Evolutionary conservation across 2,329 filamentous ascomycete species (phyloP).

Genomic region (Cladophialophora chaetospira): DNA sequence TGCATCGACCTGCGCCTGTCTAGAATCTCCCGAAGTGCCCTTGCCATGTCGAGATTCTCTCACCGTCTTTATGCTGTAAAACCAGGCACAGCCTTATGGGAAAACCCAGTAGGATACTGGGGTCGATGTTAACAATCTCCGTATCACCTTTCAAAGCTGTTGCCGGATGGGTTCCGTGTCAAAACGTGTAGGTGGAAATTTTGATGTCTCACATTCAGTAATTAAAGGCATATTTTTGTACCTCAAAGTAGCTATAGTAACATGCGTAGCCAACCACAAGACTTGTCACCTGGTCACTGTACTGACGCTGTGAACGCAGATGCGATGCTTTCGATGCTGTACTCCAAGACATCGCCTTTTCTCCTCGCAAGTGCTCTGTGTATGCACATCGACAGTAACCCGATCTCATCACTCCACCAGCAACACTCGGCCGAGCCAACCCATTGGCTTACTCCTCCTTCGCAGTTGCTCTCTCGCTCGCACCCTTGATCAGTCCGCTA

Average conservation of each 20-base stretch:
- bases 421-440: neutral
- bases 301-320: slow-evolving; percentile 4
- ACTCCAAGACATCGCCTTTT: neutral
- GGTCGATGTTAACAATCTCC: too few relatives aligned
- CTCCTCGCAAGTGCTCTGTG: neutral
- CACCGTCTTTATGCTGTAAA: slow-evolving; percentile 20
- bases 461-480: slow-evolving; percentile 26
- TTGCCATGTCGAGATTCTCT: neutral
- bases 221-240: slow-evolving; percentile 18
- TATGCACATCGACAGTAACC: neutral
- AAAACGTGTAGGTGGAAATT: neutral
- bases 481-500: slow-evolving; percentile 47
- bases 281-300: neutral
- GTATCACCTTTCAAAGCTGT: too few relatives aligned
- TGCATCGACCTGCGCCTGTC: slow-evolving; percentile 5
- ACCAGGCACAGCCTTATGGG: slow-evolving; percentile 22
- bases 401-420: neutral
- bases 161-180: neutral
- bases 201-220: slow-evolving; percentile 7
- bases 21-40: neutral
- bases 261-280: neutral
- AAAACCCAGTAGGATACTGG: too few relatives aligned
- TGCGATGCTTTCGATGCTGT: slow-evolving; percentile 6
- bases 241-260: slow-evolving; percentile 15
- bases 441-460: slow-evolving; percentile 20